Evolutionary conservation across 176 grass and related monocot genomes (phyloP).

Genomic region (Miscanthus lutarioriparius): DNA sequence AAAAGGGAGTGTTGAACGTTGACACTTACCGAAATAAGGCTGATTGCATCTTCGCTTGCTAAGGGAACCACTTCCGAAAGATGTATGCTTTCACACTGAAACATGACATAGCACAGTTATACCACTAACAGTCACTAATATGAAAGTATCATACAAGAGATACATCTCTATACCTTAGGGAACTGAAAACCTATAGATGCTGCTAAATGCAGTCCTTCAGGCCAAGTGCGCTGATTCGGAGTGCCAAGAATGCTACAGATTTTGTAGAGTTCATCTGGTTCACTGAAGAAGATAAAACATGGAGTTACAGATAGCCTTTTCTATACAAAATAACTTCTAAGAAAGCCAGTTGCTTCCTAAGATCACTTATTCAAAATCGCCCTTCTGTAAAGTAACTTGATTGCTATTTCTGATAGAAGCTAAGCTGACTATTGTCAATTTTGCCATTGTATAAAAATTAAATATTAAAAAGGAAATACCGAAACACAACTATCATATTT

Average conservation of each 20-base stretch:
- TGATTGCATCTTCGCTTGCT: slow-evolving; percentile 76
- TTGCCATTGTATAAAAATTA: neutral
- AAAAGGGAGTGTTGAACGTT: neutral
- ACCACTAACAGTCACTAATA: slow-evolving; percentile 7
- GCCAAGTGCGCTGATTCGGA: slow-evolving; percentile 72
- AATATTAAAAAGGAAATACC: neutral
- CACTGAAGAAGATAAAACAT: slow-evolving; percentile 50
- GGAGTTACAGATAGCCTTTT: neutral
- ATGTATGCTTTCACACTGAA: slow-evolving; percentile 61
- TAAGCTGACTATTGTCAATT: neutral
- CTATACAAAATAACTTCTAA: neutral
- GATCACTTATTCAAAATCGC: neutral
- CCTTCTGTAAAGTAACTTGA: neutral
- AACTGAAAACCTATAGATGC: slow-evolving; percentile 83
- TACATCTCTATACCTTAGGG: slow-evolving; percentile 54
- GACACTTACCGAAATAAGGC: slow-evolving; percentile 80
- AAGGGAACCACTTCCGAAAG: slow-evolving; percentile 72
- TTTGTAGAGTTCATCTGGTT: slow-evolving; percentile 91
- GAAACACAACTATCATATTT: neutral
- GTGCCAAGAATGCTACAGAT: slow-evolving; percentile 93
- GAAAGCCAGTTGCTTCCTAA: neutral
- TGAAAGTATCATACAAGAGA: neutral
- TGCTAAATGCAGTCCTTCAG: slow-evolving; percentile 80
- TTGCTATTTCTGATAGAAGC: neutral
- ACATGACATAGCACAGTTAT: slow-evolving; percentile 4